Percentiles rank a stretch among this genome's conserved stretches.
Evolutionary conservation across 306 rosid species (phyloP).

Genomic region (Arachis hypogaea): DNA sequence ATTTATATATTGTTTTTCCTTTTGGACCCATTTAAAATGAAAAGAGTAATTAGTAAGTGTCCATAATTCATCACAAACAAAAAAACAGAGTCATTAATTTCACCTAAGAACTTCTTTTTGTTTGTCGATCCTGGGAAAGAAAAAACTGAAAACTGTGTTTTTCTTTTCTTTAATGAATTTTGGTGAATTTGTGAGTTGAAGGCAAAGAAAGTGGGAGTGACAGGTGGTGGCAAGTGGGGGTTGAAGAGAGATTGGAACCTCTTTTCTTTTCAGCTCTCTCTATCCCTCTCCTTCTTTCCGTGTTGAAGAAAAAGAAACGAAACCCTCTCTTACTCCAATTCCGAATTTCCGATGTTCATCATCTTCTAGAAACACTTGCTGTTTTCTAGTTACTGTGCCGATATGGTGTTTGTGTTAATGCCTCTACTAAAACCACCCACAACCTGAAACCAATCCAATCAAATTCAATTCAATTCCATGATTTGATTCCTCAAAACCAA

Average conservation of each 20-base stretch:
- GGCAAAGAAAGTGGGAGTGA: not conserved
- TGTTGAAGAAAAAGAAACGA: not conserved
- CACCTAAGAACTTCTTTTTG: too few relatives aligned
- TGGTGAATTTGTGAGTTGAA: not conserved
- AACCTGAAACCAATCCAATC: too few relatives aligned
- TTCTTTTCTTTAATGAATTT: too few relatives aligned
- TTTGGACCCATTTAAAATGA: too few relatives aligned
- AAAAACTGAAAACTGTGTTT: too few relatives aligned
- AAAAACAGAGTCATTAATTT: too few relatives aligned
- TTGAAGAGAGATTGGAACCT: not conserved
- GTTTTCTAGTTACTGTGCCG: not conserved
- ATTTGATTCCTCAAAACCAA: not conserved
- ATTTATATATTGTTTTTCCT: too few relatives aligned
- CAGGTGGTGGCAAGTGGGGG: not conserved
- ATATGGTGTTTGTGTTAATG: not conserved
- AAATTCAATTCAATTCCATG: too few relatives aligned
- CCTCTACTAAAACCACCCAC: not conserved
- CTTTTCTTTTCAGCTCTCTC: not conserved
- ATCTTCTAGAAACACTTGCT: not conserved
- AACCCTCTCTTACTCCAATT: slow-evolving; percentile 20
- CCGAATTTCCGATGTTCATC: not conserved
- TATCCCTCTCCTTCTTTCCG: not conserved
- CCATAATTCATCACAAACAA: too few relatives aligned
- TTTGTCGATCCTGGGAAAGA: too few relatives aligned
- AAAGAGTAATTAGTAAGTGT: too few relatives aligned